Evolutionary conservation across 2,329 filamentous ascomycete species (phyloP).

Genomic region (Trichophyton benhamiae): DNA sequence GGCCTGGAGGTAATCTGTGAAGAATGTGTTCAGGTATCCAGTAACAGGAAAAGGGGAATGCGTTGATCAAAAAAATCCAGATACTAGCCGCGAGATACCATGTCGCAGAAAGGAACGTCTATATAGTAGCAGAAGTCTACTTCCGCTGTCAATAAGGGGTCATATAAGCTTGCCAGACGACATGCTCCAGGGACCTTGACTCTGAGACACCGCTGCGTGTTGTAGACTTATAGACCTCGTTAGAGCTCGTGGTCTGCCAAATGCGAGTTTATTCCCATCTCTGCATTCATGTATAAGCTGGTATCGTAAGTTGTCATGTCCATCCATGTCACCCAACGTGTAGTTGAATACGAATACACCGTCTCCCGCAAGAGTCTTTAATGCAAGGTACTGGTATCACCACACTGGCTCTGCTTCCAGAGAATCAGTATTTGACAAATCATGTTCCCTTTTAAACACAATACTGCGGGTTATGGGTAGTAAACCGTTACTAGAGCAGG

Average conservation of each 20-base stretch:
- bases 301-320: background rate
- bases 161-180: background rate
- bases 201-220: background rate
- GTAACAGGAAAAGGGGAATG: background rate
- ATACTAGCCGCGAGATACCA: background rate
- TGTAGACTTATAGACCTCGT: background rate
- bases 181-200: background rate
- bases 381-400: background rate
- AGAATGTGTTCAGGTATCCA: background rate
- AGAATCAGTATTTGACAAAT: background rate
- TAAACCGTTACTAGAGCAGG: background rate
- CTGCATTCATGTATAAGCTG: background rate
- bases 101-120: background rate
- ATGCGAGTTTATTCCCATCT: background rate
- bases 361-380: background rate
- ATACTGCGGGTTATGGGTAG: slow-evolving; percentile 1
- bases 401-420: background rate
- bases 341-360: background rate
- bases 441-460: slow-evolving; percentile 10
- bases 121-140: background rate
- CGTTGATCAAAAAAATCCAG: background rate
- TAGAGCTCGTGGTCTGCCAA: background rate
- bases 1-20: background rate
- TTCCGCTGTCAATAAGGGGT: background rate
- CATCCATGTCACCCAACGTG: background rate